Evolutionary conservation across 441 rosid genomes (phyloP).

Genomic region (Pelargonium cotyledonis): DNA sequence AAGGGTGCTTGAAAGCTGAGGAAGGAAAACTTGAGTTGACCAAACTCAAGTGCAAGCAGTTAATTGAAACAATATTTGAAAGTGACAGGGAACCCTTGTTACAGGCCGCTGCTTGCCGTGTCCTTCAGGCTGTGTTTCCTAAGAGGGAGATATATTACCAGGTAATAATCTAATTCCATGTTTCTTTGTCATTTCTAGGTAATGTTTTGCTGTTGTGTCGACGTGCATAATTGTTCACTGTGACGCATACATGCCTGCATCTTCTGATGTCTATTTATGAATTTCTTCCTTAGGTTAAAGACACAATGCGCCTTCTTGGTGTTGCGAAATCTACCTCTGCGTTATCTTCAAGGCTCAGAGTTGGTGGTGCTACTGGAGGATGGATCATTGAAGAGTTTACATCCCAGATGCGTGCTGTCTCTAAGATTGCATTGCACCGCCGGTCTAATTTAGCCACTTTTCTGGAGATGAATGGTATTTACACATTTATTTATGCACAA

Average conservation of each 20-base stretch:
- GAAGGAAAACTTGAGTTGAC: constrained; percentile 47
- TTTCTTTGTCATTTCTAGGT: constrained; percentile 6
- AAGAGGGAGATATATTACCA: constrained; percentile 83
- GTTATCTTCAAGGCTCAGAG: constrained; percentile 80
- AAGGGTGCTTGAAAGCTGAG: constrained; percentile 37
- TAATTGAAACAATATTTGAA: constrained; percentile 81
- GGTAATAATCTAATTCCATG: constrained; percentile 34
- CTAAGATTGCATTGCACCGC: constrained; percentile 96
- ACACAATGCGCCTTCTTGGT: constrained; percentile 91
- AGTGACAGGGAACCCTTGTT: constrained; percentile 86
- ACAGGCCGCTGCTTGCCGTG: constrained; percentile 91
- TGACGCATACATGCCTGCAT: not conserved
- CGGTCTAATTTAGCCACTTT: constrained; percentile 75
- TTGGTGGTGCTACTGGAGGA: constrained; percentile 64
- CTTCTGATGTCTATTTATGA: constrained; percentile 19
- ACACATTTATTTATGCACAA: not conserved
- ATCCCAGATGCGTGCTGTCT: constrained; percentile 97
- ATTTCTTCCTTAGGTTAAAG: constrained; percentile 67
- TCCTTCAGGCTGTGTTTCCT: constrained; percentile 84
- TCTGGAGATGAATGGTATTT: constrained; percentile 78
- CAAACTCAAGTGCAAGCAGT: constrained; percentile 76
- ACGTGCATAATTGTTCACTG: not conserved
- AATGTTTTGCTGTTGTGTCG: constrained; percentile 3
- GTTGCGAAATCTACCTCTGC: constrained; percentile 81
- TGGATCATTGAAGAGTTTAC: constrained; percentile 97